Base-by-base conservation (phyloP, 2,329 filamentous ascomycete genomes). In the Arthrobotrys megalospora region DNA sequence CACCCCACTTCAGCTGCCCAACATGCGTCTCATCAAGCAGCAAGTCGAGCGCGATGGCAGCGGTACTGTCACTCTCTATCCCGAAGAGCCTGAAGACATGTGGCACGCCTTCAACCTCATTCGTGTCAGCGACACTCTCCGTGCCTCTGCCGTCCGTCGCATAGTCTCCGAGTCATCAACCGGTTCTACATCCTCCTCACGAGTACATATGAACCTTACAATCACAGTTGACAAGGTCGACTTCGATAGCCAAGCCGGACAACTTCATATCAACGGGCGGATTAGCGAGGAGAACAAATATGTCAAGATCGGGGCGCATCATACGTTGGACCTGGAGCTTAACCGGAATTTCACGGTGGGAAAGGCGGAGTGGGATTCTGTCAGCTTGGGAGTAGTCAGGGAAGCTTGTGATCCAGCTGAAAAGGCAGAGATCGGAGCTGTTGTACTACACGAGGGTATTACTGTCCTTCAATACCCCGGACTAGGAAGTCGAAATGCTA, bases 361-460 rank as follows among this genome's bases (percentile, higher is more conserved):
- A 85, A 98, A 98, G 85, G 88, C 89, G 45, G 86, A 90, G 7
- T 99, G 96, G 96, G 96, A 99, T 84, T 94, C 92, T 81, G 90
- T 99, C 10, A 93, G 94, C 2, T 86, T 91, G 58, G 90, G 92
- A 76, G 91, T 92, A 53, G 88, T 99, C 10, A 87, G 89, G 71
- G 93, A 97, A 83, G 91, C 94, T 0, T 88, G 95, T 12, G 91
- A 93, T 81, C 90, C 92, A 81, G 91, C 93, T 80, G 91, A 91
- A 82, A 90, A 92, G 79, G 94, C 93, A 0, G 92, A 95, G 79
- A 88, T 97, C 16, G 93, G 94, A 69, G 95, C 96, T 0, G 91
- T 98, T 0, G 92, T 98, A 24, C 95, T 99, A 92, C 93, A 97
- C 82, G 95, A 98, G 82, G 92, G 92, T 14, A 60, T 21, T n/a